These are phyloP conservation scores for Aspergillus fijiensis DNA, from an alignment of 2,329 filamentous ascomycete genomes.

Conservation along the genomic window DNA sequence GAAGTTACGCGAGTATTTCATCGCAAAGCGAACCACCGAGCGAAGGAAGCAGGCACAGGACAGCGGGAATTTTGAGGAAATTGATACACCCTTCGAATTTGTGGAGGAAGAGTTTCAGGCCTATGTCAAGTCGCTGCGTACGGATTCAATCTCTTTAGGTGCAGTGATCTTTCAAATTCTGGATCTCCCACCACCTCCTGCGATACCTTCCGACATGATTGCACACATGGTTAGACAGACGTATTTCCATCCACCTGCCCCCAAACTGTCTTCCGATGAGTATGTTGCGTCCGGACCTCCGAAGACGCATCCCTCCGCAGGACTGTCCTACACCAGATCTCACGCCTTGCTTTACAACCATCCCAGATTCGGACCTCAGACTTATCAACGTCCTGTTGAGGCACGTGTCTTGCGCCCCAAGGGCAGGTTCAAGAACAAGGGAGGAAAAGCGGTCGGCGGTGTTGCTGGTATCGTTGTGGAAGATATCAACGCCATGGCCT, in stretches of 20 bases:
- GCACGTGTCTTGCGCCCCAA: conserved; percentile 58
- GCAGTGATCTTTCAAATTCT: conserved; percentile 56
- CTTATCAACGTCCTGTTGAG: conserved; percentile 51
- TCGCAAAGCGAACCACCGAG: conserved; percentile 35
- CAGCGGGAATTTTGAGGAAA: conserved; percentile 35
- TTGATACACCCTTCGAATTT: conserved; percentile 27
- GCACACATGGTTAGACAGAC: conserved; percentile 33
- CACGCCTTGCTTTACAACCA: conserved; percentile 59
- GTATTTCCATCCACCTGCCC: conserved; percentile 38
- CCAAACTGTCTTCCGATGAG: conserved; percentile 39
- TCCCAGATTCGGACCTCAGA: conserved; percentile 60
- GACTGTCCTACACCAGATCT: conserved; percentile 61
- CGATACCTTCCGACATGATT: conserved; percentile 38
- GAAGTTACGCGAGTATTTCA: conserved; percentile 37
- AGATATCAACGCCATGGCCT: conserved; percentile 37
- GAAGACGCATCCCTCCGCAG: conserved; percentile 64
- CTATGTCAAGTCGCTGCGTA: conserved; percentile 47
- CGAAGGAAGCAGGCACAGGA: conserved; percentile 41
- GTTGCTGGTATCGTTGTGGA: conserved; percentile 45
- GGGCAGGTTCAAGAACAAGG: conserved; percentile 34
- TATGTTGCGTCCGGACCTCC: conserved; percentile 53
- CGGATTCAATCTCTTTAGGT: conserved; percentile 49
- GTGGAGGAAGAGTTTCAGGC: conserved; percentile 48
- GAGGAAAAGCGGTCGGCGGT: conserved; percentile 38
- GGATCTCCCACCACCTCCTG: conserved; percentile 52